Base-by-base conservation (phyloP, 768 basidiomycete species). In the Serendipita vermifera region DNA sequence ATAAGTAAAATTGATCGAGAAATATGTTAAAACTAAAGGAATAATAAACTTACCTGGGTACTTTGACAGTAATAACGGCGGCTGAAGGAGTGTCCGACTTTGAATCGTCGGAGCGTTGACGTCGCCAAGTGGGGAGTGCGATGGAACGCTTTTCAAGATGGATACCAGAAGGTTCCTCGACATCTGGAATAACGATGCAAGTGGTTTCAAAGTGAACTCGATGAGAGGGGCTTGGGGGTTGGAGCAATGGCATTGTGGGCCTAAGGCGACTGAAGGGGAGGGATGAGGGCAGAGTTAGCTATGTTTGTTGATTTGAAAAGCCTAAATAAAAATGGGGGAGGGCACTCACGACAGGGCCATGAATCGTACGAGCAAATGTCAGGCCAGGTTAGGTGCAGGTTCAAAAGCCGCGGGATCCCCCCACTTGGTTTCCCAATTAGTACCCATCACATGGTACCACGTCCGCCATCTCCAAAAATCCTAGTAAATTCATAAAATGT, bases 201-300 rank as follows among this genome's bases (percentile, higher is more conserved):
- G 46, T 51, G 22, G 20, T 51, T n/a, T 51, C 46, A 31, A 51
- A 51, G 29, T 51, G 46, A 15, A 51, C 46, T 15, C 46, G 46
- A 31, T 51, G 46, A 22, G 46, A 29, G 7, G 22, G 20, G 9
- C 22, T 20, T n/a, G 46, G 46, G 46, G 46, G 46, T n/a, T 9
- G 35, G 7, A 51, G 27, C 46, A 51, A 17, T 41, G 46, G 22
- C 20, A 26, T 14, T 22, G 9, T 43, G 40, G 14, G 20, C 9
- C 13, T 43, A 38, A 38, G 11, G 39, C 39, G 39, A 41, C 11
- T 38, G 39, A 26, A 26, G 26, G 15, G 39, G 15, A 7, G 39
- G 5, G 15, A 26, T 17, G 39, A 41, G 26, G 26, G 15, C n/a
- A n/a, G n/a, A n/a, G n/a, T n/a, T n/a, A n/a, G n/a, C n/a, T n/a